Evolutionary conservation across 257 asterid genomes (phyloP).

Genomic region (Leptodermis oblonga): DNA sequence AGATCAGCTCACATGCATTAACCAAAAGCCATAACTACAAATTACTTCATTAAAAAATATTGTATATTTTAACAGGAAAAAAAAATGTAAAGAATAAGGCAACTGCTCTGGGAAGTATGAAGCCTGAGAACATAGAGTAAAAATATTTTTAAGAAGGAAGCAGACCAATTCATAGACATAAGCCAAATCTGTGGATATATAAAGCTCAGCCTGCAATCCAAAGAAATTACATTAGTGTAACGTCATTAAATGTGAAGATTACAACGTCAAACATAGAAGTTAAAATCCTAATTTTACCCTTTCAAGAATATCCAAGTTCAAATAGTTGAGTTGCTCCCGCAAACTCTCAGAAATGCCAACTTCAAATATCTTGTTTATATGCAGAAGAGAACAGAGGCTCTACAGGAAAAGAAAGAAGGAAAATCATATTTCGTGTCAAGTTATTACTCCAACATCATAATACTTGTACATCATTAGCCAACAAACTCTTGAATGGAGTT

Average conservation of each 20-base stretch:
- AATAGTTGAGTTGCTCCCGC: conserved; percentile 56
- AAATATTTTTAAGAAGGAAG: not conserved
- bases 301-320: conserved; percentile 69
- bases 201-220: conserved; percentile 60
- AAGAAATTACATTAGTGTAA: conserved; percentile 8
- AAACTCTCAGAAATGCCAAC: conserved; percentile 80
- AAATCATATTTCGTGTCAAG: conserved; percentile 1
- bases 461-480: not conserved
- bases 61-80: not conserved
- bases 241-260: conserved; percentile 3
- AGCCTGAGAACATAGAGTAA: not conserved
- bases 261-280: not conserved
- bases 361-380: conserved; percentile 86
- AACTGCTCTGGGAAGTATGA: not conserved
- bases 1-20: not conserved
- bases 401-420: conserved; percentile 22
- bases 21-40: not conserved
- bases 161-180: conserved; percentile 85
- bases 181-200: conserved; percentile 70
- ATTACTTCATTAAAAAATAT: not conserved
- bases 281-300: conserved; percentile 41
- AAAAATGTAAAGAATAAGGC: not conserved
- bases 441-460: not conserved
- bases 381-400: conserved; percentile 87
- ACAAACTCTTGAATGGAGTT: not conserved